Evolutionary conservation across 805 yeast species (phyloP).

Genomic region (Kodamaea restingae): DNA sequence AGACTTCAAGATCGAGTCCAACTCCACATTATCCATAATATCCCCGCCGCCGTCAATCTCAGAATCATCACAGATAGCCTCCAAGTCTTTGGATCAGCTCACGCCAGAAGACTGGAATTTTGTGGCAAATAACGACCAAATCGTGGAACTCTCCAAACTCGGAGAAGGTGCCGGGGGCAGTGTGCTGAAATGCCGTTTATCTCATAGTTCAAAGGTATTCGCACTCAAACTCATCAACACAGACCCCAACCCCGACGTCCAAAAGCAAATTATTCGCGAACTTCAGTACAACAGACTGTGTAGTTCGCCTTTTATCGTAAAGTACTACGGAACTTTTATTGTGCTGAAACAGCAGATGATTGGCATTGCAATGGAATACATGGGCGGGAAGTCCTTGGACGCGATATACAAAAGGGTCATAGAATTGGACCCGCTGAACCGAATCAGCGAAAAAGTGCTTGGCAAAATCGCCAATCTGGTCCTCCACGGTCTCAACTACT

Average conservation of each 20-base stretch:
- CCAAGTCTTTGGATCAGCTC: constrained; percentile 42
- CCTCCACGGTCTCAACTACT: constrained; percentile 76
- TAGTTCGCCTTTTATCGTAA: constrained; percentile 78
- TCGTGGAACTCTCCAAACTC: constrained; percentile 62
- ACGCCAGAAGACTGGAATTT: constrained; percentile 74
- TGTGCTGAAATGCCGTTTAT: constrained; percentile 71
- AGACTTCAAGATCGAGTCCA: constrained; percentile 28
- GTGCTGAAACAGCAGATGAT: constrained; percentile 74
- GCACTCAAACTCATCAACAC: constrained; percentile 76
- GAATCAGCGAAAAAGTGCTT: constrained; percentile 88
- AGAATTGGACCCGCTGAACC: constrained; percentile 60
- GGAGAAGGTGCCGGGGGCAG: constrained; percentile 97
- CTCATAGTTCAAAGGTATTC: constrained; percentile 55
- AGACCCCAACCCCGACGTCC: constrained; percentile 80
- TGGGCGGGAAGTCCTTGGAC: constrained; percentile 90
- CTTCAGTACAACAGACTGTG: constrained; percentile 83
- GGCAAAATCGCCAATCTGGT: constrained; percentile 90
- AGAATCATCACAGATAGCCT: background rate
- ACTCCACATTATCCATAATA: constrained; percentile 4
- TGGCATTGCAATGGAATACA: constrained; percentile 94
- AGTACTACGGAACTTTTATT: constrained; percentile 88
- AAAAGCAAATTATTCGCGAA: constrained; percentile 87
- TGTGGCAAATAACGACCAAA: constrained; percentile 54
- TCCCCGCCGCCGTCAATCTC: background rate
- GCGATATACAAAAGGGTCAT: constrained; percentile 81